These are phyloP conservation scores for Euryodendron excelsum DNA, from an alignment of 148 eudicot species.

Conservation along the genomic window DNA sequence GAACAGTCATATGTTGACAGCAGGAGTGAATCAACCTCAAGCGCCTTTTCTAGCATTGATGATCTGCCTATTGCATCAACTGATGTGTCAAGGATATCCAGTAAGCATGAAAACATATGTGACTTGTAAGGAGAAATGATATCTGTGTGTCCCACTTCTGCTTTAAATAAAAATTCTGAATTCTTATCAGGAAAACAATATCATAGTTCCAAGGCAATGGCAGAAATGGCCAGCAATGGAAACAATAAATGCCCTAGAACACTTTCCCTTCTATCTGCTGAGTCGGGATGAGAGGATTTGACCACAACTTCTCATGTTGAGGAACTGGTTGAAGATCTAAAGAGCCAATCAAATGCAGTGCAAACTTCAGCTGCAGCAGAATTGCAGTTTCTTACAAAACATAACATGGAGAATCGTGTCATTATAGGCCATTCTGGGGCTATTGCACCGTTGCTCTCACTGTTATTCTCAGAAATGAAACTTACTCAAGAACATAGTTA, in stretches of 20 bases:
- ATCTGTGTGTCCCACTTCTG: conserved; percentile 27
- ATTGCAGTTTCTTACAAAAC: conserved; percentile 70
- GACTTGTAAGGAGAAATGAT: conserved; percentile 43
- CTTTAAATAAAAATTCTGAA: conserved; percentile 23
- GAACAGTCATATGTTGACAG: conserved; percentile 73
- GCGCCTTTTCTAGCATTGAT: conserved; percentile 62
- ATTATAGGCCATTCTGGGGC: conserved; percentile 70
- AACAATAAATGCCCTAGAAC: conserved; percentile 37
- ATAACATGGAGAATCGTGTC: conserved; percentile 68
- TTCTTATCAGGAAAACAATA: conserved; percentile 34
- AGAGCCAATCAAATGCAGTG: conserved; percentile 39
- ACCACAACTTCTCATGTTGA: conserved; percentile 57
- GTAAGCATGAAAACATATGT: conserved; percentile 35
- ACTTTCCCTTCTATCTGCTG: conserved; percentile 38
- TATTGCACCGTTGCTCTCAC: conserved; percentile 57
- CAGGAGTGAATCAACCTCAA: conserved; percentile 74
- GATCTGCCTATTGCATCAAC: conserved; percentile 42
- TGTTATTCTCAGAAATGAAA: conserved; percentile 54
- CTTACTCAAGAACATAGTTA: conserved; percentile 80
- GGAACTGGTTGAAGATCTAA: conserved; percentile 50
- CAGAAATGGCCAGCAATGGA: conserved; percentile 39
- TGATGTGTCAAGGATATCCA: conserved; percentile 42
- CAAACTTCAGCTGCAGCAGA: conserved; percentile 67
- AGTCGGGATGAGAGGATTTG: conserved; percentile 43
- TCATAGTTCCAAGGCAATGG: conserved; percentile 46